Conservation (phyloP, 805 yeast species). For the Candida stauntonica region DNA sequence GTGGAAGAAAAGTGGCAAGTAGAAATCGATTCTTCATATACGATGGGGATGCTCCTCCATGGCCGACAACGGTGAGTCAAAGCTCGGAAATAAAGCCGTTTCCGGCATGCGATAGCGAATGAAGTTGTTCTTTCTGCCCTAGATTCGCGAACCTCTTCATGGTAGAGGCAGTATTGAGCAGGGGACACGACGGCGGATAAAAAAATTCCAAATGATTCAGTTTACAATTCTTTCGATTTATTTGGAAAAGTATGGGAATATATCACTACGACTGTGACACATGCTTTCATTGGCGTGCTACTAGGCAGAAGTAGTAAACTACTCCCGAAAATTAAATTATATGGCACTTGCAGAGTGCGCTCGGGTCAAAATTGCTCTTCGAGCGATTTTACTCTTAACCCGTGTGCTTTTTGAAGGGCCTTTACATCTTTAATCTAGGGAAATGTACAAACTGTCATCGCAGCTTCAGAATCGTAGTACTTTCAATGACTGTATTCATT, state of each 20-base stretch:
- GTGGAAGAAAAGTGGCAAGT: neutral
- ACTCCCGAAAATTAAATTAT: conserved; percentile 40
- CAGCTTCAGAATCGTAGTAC: neutral
- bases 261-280: conserved; percentile 45
- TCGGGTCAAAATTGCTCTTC: conserved; percentile 2
- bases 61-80: conserved; percentile 8
- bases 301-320: conserved; percentile 45
- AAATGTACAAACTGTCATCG: no score
- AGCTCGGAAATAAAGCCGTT: neutral
- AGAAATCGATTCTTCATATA: no score
- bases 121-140: no score
- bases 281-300: neutral
- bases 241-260: conserved; percentile 29
- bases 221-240: neutral
- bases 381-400: conserved; percentile 1
- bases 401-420: conserved; percentile 18
- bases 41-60: no score
- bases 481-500: no score
- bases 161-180: no score
- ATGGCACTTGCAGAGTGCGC: conserved; percentile 22
- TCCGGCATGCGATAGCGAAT: conserved; percentile 1
- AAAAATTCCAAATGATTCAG: neutral
- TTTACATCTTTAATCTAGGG: conserved; percentile 9
- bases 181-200: no score
- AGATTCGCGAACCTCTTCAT: no score